Percentiles rank a stretch among this genome's conserved stretches.
Evolutionary conservation across 345 rosid species (phyloP).

Genomic region (Citrus sp.): DNA sequence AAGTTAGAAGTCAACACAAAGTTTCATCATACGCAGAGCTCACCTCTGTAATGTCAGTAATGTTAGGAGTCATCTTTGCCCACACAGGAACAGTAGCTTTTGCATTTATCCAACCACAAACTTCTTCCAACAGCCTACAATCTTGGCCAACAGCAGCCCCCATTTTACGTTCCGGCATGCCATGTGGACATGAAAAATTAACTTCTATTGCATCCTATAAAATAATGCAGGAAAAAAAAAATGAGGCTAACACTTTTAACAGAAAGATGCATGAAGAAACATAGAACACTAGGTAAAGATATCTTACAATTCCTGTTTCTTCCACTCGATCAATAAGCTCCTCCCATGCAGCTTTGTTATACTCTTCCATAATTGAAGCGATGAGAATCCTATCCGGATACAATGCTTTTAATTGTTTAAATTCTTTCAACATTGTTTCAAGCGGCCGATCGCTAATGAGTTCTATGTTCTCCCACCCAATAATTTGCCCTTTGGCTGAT

Average conservation of each 20-base stretch:
- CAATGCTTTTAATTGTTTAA: conserved; percentile 71
- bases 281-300: neutral
- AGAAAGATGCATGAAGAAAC: neutral
- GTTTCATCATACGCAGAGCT: neutral
- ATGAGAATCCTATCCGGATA: conserved; percentile 91
- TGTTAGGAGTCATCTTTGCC: conserved; percentile 99
- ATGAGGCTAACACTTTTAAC: neutral
- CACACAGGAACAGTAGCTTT: conserved; percentile 98
- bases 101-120: conserved; percentile 93
- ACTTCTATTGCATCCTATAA: conserved; percentile 88
- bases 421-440: conserved; percentile 91
- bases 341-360: conserved; percentile 84
- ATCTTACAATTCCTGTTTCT: conserved; percentile 89
- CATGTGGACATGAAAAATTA: conserved; percentile 98
- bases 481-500: conserved; percentile 75
- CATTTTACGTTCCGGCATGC: conserved; percentile 99
- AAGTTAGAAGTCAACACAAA: neutral
- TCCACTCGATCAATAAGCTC: conserved; percentile 95
- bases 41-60: conserved; percentile 92
- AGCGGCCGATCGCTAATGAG: conserved; percentile 95
- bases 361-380: conserved; percentile 99
- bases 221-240: neutral
- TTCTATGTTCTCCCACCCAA: conserved; percentile 98
- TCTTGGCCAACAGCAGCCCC: conserved; percentile 99
- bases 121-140: conserved; percentile 75